Evolutionary conservation across 179 eudicot species (phyloP), one percentile per base, ranked within the genome.

Genomic region (Corrigiola litoralis): DNA sequence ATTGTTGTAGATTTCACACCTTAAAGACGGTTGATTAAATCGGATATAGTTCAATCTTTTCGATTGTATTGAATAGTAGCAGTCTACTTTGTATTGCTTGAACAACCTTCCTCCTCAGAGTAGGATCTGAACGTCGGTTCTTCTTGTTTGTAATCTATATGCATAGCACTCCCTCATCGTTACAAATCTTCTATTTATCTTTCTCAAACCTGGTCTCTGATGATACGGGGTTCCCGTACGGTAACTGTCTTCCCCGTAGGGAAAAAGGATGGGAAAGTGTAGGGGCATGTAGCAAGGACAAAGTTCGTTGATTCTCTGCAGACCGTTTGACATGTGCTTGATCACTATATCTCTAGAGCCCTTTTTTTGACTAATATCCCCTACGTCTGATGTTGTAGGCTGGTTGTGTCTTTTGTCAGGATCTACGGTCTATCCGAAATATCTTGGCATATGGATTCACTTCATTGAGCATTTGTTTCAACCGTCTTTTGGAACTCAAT

Each of bases 151-250:
- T n/a, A 59, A 14, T 14, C 24, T 24, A n/a, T 24, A 59, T 24
- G 49, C 64, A 59, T 59, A 41, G 31, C 11, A 41, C 13, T 59
- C 64, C 21, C 41, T 24, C 64, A 40, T 59, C 12, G 48, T 59
- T 20, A 40, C 33, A 12, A 3, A 14, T 28, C 13, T 9, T 32
- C 58, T 11, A 11, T 29, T 29, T 2, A 27, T 2, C 13, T 29
- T 29, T 2, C 4, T 29, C 2, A 17, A 17, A 12, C 18, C 32
- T 31, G 17, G 6, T 1, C 31, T 21, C 8, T 18, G 0, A 8
- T 18, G 3, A 31, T 54, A 54, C 14, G 18, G 18, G 13, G 31
- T 54, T 11, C 7, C 6, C 2, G 16, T 8, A 6, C 16, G 58
- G 32, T 29, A 58, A 1, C 49, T 28, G 4, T 40, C 46, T 23